Evolutionary conservation across 768 basidiomycete species (phyloP), one percentile per base, ranked within the genome.

Genomic region (Ramaria rubella): DNA sequence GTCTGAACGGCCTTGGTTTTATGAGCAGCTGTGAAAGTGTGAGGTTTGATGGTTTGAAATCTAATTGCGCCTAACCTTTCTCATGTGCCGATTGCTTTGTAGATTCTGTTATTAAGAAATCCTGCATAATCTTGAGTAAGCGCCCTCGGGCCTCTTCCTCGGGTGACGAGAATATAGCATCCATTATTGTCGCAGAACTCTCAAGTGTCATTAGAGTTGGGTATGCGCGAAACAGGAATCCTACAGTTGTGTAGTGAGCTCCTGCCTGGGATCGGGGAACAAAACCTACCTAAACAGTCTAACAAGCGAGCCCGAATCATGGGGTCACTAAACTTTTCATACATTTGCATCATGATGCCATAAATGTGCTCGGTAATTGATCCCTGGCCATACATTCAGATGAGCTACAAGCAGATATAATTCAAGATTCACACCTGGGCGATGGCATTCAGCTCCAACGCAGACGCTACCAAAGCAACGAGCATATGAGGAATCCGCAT

Each of bases 221-320:
- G 62, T 94, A 89, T 4, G 93, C 85, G 24, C 92, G 85, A 73
- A 93, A 98, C 5, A 99, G 71, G 69, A 90, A 96, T 11, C 95
- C 93, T 92, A 59, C 5, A 31, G 15, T 29, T 51, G 15, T n/a
- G 29, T 30, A 59, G 27, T 55, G 19, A 61, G 44, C 8, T 45
- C 17, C 23, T 61, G 24, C 34, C 21, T 30, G 49, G 7, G 46
- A 6, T 53, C 40, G 14, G 4, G n/a, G 14, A 33, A 29, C 31
- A 44, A 21, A 43, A 64, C 79, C 29, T 59, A 92, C 93, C 95
- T 27, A 98, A 72, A 65, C 93, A 95, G 62, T 91, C 88, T 54
- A 96, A 67, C 21, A 90, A 77, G 29, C 89, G 82, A n/a, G 80
- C 80, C 26, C 83, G 82, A 17, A 93, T 72, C 9, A 77, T 72